Conservation (phyloP, 495 filamentous ascomycete species). For the Parathielavia hyrcaniae region DNA sequence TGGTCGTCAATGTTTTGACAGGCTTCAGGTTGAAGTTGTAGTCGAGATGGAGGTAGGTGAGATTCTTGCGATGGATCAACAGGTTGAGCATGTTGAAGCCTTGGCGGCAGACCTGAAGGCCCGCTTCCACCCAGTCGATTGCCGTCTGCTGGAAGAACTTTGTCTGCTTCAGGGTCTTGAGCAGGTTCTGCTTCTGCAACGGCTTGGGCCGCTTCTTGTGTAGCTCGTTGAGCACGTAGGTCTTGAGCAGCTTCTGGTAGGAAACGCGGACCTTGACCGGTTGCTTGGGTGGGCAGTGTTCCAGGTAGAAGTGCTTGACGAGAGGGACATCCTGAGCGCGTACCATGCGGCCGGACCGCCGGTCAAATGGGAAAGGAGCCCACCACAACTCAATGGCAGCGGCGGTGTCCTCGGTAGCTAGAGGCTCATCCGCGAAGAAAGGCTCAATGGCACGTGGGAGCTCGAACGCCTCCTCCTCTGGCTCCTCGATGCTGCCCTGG, state of each 20-base stretch:
- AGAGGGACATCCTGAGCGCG: constrained; percentile 94
- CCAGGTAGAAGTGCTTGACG: constrained; percentile 97
- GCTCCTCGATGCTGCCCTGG: constrained; percentile 71
- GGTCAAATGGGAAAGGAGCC: constrained; percentile 95
- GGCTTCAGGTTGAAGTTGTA: constrained; percentile 99
- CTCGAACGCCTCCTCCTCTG: constrained; percentile 68
- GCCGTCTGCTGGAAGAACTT: constrained; percentile 99
- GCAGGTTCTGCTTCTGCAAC: constrained; percentile 86
- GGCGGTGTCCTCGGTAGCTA: constrained; percentile 84
- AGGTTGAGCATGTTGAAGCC: constrained; percentile 99
- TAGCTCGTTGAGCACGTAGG: constrained; percentile 90
- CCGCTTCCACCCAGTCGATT: constrained; percentile 99
- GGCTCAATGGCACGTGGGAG: constrained; percentile 76
- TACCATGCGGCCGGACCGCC: constrained; percentile 95
- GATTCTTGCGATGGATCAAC: constrained; percentile 95
- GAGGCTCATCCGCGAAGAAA: constrained; percentile 82
- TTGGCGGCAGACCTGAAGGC: constrained; percentile 94
- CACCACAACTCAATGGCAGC: constrained; percentile 95
- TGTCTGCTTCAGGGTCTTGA: constrained; percentile 84
- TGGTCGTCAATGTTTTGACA: constrained; percentile 96
- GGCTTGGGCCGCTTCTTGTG: constrained; percentile 93
- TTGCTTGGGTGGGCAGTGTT: constrained; percentile 82
- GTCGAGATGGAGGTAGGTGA: constrained; percentile 97
- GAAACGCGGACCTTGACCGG: constrained; percentile 98
- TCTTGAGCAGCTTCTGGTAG: constrained; percentile 97